Percentiles rank a stretch among this genome's conserved stretches.
phyloP scores from a whole-genome alignment of 1,284 basidiomycete genomes.

The Heterobasidion irregulare region DNA sequence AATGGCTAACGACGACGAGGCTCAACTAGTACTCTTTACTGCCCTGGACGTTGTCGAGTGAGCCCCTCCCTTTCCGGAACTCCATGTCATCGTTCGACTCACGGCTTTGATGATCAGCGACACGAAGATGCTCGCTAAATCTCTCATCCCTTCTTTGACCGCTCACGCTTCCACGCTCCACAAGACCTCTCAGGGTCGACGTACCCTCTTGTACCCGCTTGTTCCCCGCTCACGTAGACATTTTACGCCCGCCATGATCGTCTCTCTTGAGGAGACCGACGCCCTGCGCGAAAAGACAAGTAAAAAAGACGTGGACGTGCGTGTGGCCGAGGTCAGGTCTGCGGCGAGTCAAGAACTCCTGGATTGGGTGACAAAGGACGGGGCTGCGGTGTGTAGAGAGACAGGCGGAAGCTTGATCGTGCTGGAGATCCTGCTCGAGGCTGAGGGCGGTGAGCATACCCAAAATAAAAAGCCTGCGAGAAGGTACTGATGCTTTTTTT shows the following conservation, averaged over 20 bases:
- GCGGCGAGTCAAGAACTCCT: conserved; percentile 68
- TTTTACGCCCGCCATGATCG: conserved; percentile 75
- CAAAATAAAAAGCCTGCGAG: too few species aligned
- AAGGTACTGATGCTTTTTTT: neutral
- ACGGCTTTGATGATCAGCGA: conserved; percentile 41
- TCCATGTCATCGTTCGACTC: neutral
- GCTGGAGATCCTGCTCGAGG: conserved; percentile 73
- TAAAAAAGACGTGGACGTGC: conserved; percentile 62
- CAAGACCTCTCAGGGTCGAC: conserved; percentile 56
- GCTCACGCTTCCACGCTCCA: conserved; percentile 47
- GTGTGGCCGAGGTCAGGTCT: conserved; percentile 60
- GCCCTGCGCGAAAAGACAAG: conserved; percentile 55
- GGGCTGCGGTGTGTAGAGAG: conserved; percentile 54
- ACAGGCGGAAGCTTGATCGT: conserved; percentile 73
- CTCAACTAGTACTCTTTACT: conserved; percentile 82
- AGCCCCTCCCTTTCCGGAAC: conserved; percentile 14
- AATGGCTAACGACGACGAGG: conserved; percentile 81
- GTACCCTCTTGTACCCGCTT: conserved; percentile 75
- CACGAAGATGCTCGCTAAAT: conserved; percentile 80
- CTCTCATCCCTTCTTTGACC: conserved; percentile 59
- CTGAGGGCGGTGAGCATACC: conserved; percentile 61
- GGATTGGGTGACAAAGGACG: conserved; percentile 54
- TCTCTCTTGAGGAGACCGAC: conserved; percentile 64
- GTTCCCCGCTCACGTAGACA: conserved; percentile 72
- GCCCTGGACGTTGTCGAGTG: conserved; percentile 84